Evolutionary conservation across 306 rosid species (phyloP), one percentile per base, ranked within the genome.

Genomic region (Malus orientalis): DNA sequence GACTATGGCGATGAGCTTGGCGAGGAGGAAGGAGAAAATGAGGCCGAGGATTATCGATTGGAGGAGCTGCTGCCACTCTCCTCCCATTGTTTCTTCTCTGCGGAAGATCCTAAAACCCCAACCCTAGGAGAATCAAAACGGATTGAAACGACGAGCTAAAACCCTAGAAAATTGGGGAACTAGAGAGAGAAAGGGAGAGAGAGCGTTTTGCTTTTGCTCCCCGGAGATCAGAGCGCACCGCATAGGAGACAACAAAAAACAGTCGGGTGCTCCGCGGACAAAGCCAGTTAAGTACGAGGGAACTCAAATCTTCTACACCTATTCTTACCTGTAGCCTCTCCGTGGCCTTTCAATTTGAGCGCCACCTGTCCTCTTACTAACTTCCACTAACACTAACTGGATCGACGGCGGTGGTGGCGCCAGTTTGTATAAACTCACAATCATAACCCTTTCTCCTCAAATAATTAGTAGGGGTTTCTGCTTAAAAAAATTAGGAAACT

Each of bases 11-110:
- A 96, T 96, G 70, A 96, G 92, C 87, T 92, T 96, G 14, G 99
- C 98, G n/a, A 96, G 84, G 13, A 96, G 96, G 92, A 79, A 96
- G 15, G 99, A 88, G 93, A 91, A 91, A 82, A 96, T 91, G 88
- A 96, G 89, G 51, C 99, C 97, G 1, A 96, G 69, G 74, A 96
- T 2, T 32, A 96, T 76, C 54, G 98, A 89, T 73, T 96, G 99
- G 40, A 92, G 78, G 27, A 96, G 93, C 49, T 88, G 87, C 19
- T 86, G 93, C 98, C 99, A 96, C 58, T 96, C 55, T 51, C 55
- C 99, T 36, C 84, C 92, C 81, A 80, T 70, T 11, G 67, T 61
- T 47, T 12, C 32, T 40, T 27, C 3, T 16, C 19, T 2, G 64
- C 4, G 13, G 12, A 11, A 33, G 53, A 14, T 3, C 33, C 18